These are phyloP conservation scores for Fusarium torulosum DNA, from an alignment of 2,329 filamentous ascomycete genomes.

Conservation along the genomic window DNA sequence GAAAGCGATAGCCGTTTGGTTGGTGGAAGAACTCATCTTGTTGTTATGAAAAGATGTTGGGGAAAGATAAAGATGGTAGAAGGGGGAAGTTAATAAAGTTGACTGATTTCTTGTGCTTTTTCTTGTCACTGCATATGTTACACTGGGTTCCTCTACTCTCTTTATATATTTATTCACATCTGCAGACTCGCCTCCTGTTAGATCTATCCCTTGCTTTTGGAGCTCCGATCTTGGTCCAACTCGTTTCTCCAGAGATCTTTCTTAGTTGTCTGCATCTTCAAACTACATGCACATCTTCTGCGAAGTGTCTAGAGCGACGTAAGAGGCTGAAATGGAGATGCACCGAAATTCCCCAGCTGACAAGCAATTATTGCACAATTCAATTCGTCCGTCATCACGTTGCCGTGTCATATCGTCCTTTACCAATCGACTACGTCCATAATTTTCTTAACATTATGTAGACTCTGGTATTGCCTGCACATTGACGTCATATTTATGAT, in stretches of 20 bases:
- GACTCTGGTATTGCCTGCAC: not conserved
- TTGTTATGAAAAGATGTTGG: not conserved
- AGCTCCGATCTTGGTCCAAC: not conserved
- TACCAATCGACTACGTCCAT: not conserved
- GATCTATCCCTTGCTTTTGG: not conserved
- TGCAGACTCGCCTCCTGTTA: not conserved
- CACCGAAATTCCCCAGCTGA: not conserved
- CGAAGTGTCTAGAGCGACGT: not conserved
- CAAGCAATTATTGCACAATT: not conserved
- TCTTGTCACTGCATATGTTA: not conserved
- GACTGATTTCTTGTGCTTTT: not conserved
- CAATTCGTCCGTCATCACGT: not conserved
- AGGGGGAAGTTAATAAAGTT: not conserved
- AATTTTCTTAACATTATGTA: not conserved
- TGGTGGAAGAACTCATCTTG: slow-evolving; percentile 6
- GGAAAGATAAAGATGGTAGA: not conserved
- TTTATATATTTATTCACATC: not conserved
- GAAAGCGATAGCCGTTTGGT: not conserved
- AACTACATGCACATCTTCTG: not conserved
- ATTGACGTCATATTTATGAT: not conserved
- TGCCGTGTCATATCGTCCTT: not conserved
- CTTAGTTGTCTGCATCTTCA: not conserved
- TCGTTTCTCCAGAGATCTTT: not conserved
- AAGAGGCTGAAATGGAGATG: slow-evolving; percentile 9
- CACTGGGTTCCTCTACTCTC: not conserved